Percentiles rank a stretch among this genome's conserved stretches.
phyloP scores from a whole-genome alignment of 1,284 basidiomycete genomes.

The Ceratobasidium sp. region DNA sequence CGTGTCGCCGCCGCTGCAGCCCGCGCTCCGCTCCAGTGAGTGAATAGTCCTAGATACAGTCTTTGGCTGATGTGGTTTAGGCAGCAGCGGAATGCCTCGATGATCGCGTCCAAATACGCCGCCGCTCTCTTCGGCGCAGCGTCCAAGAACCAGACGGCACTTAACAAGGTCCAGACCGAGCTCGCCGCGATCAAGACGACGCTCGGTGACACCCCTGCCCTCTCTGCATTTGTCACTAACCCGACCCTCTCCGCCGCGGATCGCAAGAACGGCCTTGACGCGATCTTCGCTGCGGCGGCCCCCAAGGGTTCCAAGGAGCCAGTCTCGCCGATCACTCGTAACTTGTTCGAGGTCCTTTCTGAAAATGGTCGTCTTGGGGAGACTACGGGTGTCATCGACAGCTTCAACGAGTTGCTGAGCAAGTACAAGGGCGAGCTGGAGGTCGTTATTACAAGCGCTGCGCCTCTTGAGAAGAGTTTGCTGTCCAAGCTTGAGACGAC shows the following conservation, averaged over 20 bases:
- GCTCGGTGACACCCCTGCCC: constrained; percentile 71
- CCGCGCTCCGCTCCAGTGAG: constrained; percentile 29
- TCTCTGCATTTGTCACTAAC: constrained; percentile 81
- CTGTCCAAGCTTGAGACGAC: constrained; percentile 80
- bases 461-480: constrained; percentile 78
- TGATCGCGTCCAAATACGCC: constrained; percentile 91
- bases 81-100: constrained; percentile 60
- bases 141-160: constrained; percentile 79
- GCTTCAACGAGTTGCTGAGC: constrained; percentile 90
- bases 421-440: constrained; percentile 94
- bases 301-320: constrained; percentile 71
- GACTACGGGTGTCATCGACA: constrained; percentile 87
- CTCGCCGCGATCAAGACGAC: constrained; percentile 75
- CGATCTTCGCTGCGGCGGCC: constrained; percentile 68
- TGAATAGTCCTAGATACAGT: not conserved
- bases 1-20: constrained; percentile 22
- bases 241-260: constrained; percentile 88
- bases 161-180: constrained; percentile 86
- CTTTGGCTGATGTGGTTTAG: not conserved
- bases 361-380: constrained; percentile 93
- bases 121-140: constrained; percentile 94
- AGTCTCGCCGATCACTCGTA: constrained; percentile 87
- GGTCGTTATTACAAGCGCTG: constrained; percentile 90
- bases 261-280: constrained; percentile 73
- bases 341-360: constrained; percentile 89